Evolutionary conservation across 2,329 filamentous ascomycete species (phyloP).

Genomic region (Cladosporium sphaerospermum): DNA sequence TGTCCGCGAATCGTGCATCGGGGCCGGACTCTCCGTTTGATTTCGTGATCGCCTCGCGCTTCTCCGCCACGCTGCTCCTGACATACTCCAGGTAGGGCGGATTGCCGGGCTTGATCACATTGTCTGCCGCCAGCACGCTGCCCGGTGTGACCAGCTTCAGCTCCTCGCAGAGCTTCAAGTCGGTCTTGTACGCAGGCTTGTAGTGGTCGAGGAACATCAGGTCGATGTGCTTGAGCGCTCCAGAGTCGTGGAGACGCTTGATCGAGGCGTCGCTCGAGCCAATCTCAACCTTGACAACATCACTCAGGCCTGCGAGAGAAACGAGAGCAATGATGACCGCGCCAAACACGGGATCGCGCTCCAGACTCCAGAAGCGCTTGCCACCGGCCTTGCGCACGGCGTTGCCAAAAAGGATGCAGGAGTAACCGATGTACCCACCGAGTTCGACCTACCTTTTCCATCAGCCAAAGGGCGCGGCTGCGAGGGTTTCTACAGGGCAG

Average conservation of each 20-base stretch:
- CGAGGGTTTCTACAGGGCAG: background rate
- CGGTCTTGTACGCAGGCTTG: slow-evolving; percentile 67
- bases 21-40: slow-evolving; percentile 26
- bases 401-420: slow-evolving; percentile 66
- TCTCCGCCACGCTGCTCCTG: slow-evolving; percentile 56
- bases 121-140: slow-evolving; percentile 61
- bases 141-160: slow-evolving; percentile 59
- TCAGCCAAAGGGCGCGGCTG: slow-evolving; percentile 17
- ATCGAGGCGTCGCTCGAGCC: slow-evolving; percentile 64
- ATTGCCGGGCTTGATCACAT: slow-evolving; percentile 66
- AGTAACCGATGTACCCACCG: slow-evolving; percentile 78
- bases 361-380: slow-evolving; percentile 62
- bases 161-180: slow-evolving; percentile 71
- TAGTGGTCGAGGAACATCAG: slow-evolving; percentile 76
- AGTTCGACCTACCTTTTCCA: slow-evolving; percentile 54
- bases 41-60: slow-evolving; percentile 41
- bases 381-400: slow-evolving; percentile 60
- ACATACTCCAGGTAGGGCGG: slow-evolving; percentile 67
- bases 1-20: slow-evolving; percentile 39
- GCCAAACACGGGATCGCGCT: slow-evolving; percentile 67
- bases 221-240: slow-evolving; percentile 55
- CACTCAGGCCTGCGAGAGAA: slow-evolving; percentile 65
- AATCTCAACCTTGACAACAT: slow-evolving; percentile 64
- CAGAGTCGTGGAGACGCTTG: slow-evolving; percentile 50
- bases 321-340: slow-evolving; percentile 63